Percentiles rank a stretch among this genome's conserved stretches.
Evolutionary conservation across 148 eudicot species (phyloP).

Genomic region (Nyssa sinensis): DNA sequence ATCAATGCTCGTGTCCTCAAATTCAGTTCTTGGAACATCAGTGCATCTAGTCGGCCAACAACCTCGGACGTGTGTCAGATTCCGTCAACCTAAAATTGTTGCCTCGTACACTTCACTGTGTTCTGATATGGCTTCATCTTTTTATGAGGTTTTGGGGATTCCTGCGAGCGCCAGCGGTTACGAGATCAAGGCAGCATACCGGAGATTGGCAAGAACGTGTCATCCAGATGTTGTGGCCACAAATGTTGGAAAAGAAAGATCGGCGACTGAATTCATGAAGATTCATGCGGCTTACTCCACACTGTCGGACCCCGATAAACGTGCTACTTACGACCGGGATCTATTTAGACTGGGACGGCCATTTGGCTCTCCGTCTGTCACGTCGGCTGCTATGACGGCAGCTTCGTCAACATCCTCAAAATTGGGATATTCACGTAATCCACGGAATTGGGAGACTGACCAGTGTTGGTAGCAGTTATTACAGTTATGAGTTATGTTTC

Average conservation of each 20-base stretch:
- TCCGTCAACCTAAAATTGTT: slow-evolving; percentile 2
- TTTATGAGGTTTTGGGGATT: slow-evolving; percentile 25
- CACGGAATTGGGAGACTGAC: slow-evolving; percentile 22
- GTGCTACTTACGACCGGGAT: slow-evolving; percentile 26
- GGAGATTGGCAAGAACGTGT: slow-evolving; percentile 24
- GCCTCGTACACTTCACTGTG: neutral
- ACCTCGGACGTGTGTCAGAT: neutral
- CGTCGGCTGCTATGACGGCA: neutral
- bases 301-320: slow-evolving; percentile 20
- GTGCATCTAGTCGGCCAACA: neutral
- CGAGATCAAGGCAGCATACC: slow-evolving; percentile 25
- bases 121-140: neutral
- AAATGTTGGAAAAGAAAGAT: neutral
- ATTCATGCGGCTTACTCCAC: slow-evolving; percentile 27
- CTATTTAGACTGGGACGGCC: neutral
- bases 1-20: neutral
- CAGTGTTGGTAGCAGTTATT: slow-evolving; percentile 16
- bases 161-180: slow-evolving; percentile 12
- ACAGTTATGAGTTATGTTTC: neutral
- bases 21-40: neutral
- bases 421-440: neutral
- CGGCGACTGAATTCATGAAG: slow-evolving; percentile 19
- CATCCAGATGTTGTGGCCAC: slow-evolving; percentile 22
- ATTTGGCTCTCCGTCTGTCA: neutral
- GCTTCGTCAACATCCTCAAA: neutral